Percentiles rank a stretch among this genome's conserved stretches.
Evolutionary conservation across 495 filamentous ascomycete species (phyloP).

Genomic region (Penicillium pancosmium): DNA sequence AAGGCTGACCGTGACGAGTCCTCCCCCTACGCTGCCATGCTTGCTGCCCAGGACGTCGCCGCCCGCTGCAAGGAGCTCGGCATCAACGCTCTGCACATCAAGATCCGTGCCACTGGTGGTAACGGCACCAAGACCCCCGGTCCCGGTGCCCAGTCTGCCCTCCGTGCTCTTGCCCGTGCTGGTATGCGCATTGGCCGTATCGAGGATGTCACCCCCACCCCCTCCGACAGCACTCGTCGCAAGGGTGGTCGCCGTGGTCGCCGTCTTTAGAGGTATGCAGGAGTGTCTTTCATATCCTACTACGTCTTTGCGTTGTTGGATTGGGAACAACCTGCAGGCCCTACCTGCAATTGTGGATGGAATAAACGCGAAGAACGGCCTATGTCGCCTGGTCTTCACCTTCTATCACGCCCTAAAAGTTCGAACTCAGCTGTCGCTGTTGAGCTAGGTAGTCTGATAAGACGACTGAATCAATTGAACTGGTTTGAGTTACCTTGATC

Average conservation of each 20-base stretch:
- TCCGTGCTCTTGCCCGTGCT: constrained; percentile 95
- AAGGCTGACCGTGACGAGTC: constrained; percentile 99
- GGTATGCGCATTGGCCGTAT: constrained; percentile 99
- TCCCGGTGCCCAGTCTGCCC: constrained; percentile 96
- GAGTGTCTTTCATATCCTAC: constrained; percentile 30
- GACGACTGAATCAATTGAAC: constrained; percentile 28
- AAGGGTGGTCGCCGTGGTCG: constrained; percentile 99
- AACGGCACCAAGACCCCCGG: constrained; percentile 99
- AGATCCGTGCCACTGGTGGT: constrained; percentile 98
- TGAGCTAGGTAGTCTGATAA: constrained; percentile 24
- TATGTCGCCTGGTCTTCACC: constrained; percentile 59
- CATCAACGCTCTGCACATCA: constrained; percentile 98
- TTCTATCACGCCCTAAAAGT: constrained; percentile 47
- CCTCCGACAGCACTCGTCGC: constrained; percentile 96
- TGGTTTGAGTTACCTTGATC: constrained; percentile 14
- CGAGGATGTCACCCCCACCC: constrained; percentile 98
- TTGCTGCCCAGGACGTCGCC: constrained; percentile 94
- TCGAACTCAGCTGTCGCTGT: constrained; percentile 30
- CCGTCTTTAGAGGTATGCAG: constrained; percentile 76
- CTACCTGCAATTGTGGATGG: constrained; percentile 53
- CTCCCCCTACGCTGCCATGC: constrained; percentile 99
- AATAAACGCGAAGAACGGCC: constrained; percentile 63
- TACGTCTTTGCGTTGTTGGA: constrained; percentile 39
- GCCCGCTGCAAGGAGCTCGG: constrained; percentile 98
- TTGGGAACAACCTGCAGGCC: constrained; percentile 39